Evolutionary conservation across 2,329 filamentous ascomycete genomes (phyloP).

Genomic region (Fusarium nygamai): DNA sequence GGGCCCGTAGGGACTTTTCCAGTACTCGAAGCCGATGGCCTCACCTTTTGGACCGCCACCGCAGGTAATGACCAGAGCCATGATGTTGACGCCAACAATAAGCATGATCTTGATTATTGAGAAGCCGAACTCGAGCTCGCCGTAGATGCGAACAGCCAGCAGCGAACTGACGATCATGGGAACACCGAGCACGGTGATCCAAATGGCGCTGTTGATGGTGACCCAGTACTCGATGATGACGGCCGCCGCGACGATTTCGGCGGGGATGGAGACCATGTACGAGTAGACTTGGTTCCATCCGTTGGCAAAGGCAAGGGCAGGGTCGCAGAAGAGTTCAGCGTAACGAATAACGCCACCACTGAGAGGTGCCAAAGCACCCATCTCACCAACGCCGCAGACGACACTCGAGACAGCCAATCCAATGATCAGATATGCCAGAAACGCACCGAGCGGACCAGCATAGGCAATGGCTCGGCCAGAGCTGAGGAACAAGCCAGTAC

Average conservation of each 20-base stretch:
- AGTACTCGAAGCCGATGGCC: slow-evolving; percentile 1
- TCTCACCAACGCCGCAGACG: slow-evolving; percentile 3
- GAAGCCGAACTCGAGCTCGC: slow-evolving; percentile 9
- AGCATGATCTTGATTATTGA: slow-evolving; percentile 3
- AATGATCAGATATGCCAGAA: neutral
- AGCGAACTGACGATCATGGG: neutral
- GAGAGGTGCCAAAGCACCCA: neutral
- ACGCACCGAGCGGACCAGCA: neutral
- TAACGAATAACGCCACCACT: slow-evolving; percentile 6
- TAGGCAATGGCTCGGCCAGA: neutral
- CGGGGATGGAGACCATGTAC: neutral
- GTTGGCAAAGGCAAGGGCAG: neutral
- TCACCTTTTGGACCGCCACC: neutral
- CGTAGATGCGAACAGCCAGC: neutral
- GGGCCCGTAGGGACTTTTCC: neutral
- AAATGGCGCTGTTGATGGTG: slow-evolving; percentile 1
- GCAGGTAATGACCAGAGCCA: neutral
- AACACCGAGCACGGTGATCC: neutral
- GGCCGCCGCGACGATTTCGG: slow-evolving; percentile 4
- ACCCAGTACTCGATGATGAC: slow-evolving; percentile 8
- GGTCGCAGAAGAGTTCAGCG: neutral
- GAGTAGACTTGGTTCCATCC: slow-evolving; percentile 1
- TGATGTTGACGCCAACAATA: slow-evolving; percentile 2
- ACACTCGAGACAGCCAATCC: neutral
- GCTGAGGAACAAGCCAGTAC: neutral